These are phyloP conservation scores for Lablab purpureus DNA, from an alignment of 306 rosid species.

Conservation along the genomic window DNA sequence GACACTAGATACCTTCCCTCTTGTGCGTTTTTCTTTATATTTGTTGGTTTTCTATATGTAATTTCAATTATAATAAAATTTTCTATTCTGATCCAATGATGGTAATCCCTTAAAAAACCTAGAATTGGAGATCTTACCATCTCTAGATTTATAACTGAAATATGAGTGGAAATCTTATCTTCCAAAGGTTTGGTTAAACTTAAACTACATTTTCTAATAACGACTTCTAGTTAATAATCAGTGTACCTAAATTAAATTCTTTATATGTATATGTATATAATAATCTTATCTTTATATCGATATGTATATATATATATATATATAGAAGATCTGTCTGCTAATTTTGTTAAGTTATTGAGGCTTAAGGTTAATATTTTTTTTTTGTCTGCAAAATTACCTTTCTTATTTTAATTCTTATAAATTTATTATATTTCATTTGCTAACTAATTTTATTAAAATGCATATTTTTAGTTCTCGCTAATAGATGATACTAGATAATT, in stretches of 20 bases:
- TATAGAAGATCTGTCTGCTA: not conserved
- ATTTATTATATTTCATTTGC: not conserved
- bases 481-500: not conserved
- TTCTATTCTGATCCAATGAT: too few relatives aligned
- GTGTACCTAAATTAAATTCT: too few relatives aligned
- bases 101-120: too few relatives aligned
- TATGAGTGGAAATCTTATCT: too few relatives aligned
- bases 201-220: too few relatives aligned
- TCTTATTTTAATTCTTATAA: not conserved
- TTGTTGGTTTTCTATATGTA: not conserved
- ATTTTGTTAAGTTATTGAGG: not conserved
- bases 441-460: not conserved
- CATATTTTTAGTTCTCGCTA: not conserved
- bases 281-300: too few relatives aligned
- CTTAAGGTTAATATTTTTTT: not conserved
- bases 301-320: too few relatives aligned
- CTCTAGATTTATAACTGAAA: too few relatives aligned
- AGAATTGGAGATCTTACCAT: too few relatives aligned
- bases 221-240: not conserved
- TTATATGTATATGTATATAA: too few relatives aligned
- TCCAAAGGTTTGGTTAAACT: too few relatives aligned
- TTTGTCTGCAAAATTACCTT: not conserved
- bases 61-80: too few relatives aligned
- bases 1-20: not conserved
- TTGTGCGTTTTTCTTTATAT: not conserved